phyloP scores from a whole-genome alignment of 2,329 filamentous ascomycete species.

The Claviceps monticola region DNA sequence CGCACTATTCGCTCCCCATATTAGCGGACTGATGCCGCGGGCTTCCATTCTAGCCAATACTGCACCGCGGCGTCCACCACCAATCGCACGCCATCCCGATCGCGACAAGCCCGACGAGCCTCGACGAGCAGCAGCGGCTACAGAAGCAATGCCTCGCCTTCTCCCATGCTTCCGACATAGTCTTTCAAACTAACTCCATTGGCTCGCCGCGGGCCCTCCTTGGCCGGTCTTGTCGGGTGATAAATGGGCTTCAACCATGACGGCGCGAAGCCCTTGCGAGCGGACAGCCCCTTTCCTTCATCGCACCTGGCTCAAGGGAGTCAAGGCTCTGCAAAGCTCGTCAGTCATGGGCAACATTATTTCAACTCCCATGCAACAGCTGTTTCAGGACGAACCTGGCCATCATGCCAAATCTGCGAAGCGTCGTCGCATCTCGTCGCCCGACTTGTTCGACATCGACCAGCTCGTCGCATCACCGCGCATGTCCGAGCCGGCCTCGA shows the following conservation, averaged over 20 bases:
- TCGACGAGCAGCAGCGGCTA: neutral
- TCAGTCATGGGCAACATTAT: slow-evolving; percentile 30
- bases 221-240: slow-evolving; percentile 11
- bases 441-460: slow-evolving; percentile 20
- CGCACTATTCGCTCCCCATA: neutral
- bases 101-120: neutral
- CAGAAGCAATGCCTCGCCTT: slow-evolving; percentile 7
- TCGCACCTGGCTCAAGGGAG: slow-evolving; percentile 36
- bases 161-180: slow-evolving; percentile 4
- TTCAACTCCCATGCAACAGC: slow-evolving; percentile 23
- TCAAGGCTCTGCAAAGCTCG: slow-evolving; percentile 27
- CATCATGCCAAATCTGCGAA: slow-evolving; percentile 29
- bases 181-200: neutral
- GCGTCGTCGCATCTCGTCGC: slow-evolving; percentile 33
- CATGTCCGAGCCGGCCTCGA: slow-evolving; percentile 21
- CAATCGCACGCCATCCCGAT: neutral
- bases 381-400: slow-evolving; percentile 20
- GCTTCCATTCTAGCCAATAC: neutral
- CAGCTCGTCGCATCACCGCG: slow-evolving; percentile 18
- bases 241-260: slow-evolving; percentile 31
- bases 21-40: neutral
- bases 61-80: neutral
- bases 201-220: neutral
- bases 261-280: slow-evolving; percentile 30
- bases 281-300: slow-evolving; percentile 40